A percentile compares a stretch with the other conserved stretches of the same genome.
Conservation (phyloP, 768 basidiomycete species). For the Lentinula guzmanii region DNA sequence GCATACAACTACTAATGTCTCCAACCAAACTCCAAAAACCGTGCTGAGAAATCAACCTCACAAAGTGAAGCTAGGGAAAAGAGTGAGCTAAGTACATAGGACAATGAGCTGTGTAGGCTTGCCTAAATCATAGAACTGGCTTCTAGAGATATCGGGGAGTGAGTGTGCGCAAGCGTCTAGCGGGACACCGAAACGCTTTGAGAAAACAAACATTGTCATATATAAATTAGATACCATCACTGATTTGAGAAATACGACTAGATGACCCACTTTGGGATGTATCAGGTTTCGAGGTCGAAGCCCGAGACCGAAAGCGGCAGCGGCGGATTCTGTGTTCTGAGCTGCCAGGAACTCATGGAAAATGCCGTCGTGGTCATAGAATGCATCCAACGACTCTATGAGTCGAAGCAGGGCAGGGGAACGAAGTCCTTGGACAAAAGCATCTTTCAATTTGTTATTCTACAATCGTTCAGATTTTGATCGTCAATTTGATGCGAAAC, state of each 20-base stretch:
- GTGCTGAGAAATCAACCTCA: slow-evolving; percentile 7
- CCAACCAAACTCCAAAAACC: slow-evolving; percentile 8
- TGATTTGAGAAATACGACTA: too few relatives aligned
- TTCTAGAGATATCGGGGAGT: slow-evolving; percentile 28
- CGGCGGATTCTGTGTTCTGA: slow-evolving; percentile 17
- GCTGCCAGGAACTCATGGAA: slow-evolving; percentile 26
- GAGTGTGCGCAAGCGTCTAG: slow-evolving; percentile 21
- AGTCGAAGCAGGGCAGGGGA: slow-evolving; percentile 28
- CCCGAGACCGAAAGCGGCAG: slow-evolving; percentile 19
- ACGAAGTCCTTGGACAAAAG: slow-evolving; percentile 23
- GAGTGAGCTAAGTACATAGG: background rate
- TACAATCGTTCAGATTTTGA: background rate
- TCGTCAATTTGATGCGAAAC: background rate
- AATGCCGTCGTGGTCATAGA: slow-evolving; percentile 30
- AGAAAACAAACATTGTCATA: background rate
- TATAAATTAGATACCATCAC: background rate
- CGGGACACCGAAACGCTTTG: slow-evolving; percentile 28
- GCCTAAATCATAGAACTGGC: slow-evolving; percentile 35
- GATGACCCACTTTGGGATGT: slow-evolving; percentile 27
- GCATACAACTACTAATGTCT: background rate
- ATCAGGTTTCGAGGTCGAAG: slow-evolving; percentile 22
- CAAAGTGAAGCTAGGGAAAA: background rate
- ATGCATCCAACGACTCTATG: slow-evolving; percentile 32
- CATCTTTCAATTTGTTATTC: slow-evolving; percentile 14
- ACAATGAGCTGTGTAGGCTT: slow-evolving; percentile 8